Evolutionary conservation across 441 rosid species (phyloP).

Genomic region (Euphorbia neoarborescens): DNA sequence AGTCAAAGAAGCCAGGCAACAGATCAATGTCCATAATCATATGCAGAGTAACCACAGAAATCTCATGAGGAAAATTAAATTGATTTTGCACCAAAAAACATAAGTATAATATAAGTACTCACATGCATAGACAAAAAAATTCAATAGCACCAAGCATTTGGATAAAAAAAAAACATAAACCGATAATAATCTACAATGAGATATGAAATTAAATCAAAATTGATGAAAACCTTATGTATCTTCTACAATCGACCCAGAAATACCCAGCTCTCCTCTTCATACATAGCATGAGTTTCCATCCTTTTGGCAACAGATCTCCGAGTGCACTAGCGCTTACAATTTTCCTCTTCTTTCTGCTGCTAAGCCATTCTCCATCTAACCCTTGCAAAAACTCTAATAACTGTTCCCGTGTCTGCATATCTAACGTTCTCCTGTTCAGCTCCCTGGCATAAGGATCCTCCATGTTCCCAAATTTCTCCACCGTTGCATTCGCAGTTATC

Average conservation of each 20-base stretch:
- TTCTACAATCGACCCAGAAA: slow-evolving; percentile 44
- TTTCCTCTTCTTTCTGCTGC: slow-evolving; percentile 64
- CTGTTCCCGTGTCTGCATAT: slow-evolving; percentile 39
- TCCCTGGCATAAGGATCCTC: slow-evolving; percentile 50
- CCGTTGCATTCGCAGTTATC: slow-evolving; percentile 28
- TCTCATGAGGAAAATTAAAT: background rate
- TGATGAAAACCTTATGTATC: slow-evolving; percentile 50
- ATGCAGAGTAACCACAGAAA: background rate
- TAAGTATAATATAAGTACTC: background rate
- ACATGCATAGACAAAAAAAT: background rate
- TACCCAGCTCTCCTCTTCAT: slow-evolving; percentile 47
- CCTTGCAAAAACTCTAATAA: slow-evolving; percentile 48
- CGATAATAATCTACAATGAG: background rate
- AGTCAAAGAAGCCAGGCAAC: background rate
- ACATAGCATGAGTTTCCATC: slow-evolving; percentile 67
- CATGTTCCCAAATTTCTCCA: slow-evolving; percentile 24
- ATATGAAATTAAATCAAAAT: background rate
- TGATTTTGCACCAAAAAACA: background rate
- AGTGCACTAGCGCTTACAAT: slow-evolving; percentile 50
- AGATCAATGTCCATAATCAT: background rate
- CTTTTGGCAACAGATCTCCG: slow-evolving; percentile 42
- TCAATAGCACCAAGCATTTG: background rate
- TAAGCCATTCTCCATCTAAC: slow-evolving; percentile 57
- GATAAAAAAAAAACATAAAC: background rate
- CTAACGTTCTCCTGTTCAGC: slow-evolving; percentile 45